Evolutionary conservation across 1,139 yeast species (phyloP), one percentile per base, ranked within the genome.

Genomic region (Meyerozyma guilliermondii): DNA sequence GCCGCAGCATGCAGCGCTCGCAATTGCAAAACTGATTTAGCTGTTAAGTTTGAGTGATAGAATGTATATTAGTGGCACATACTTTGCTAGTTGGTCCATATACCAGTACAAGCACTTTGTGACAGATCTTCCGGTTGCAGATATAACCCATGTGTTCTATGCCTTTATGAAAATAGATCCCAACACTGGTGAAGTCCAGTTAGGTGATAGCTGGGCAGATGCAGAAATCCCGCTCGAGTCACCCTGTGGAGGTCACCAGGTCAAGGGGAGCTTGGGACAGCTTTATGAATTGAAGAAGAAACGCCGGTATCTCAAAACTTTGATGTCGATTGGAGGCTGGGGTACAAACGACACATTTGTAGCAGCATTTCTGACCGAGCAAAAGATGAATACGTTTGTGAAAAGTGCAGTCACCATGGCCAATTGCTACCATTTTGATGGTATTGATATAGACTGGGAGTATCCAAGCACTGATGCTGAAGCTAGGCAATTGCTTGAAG

Each of bases 391-490:
- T 2, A 58, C 41, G 1, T 88, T 91, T 60, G 77, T 81, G 3
- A 45, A 55, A 1, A 68, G 83, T 2, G 67, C 82, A 1, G 68
- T 76, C 1, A 61, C 62, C 0, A 60, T 77, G 27, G 68, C 87
- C 54, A 50, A 62, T 3, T 63, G 70, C 41, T 75, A 80, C 54
- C 84, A 87, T 0, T 81, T 92, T 54, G 98, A 92, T 59, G 98
- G 98, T 0, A 68, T 92, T 40, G 98, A 92, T 59, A 65, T 92
- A 29, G 98, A 92, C 62, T 92, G 97, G 97, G 98, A 92, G 59
- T 91, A 83, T 51, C 96, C 97, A 0, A 58, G 63, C 18, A 69
- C 62, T 35, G 51, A 53, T 3, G 52, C 58, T 1, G 83, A 87
- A 47, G 79, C 80, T 1, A 43, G 51, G 1, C 58, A 60, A 39